Percentiles rank a stretch among this genome's conserved stretches.
phyloP scores from a whole-genome alignment of 2,329 filamentous ascomycete species.

The Venturia aucupariae region DNA sequence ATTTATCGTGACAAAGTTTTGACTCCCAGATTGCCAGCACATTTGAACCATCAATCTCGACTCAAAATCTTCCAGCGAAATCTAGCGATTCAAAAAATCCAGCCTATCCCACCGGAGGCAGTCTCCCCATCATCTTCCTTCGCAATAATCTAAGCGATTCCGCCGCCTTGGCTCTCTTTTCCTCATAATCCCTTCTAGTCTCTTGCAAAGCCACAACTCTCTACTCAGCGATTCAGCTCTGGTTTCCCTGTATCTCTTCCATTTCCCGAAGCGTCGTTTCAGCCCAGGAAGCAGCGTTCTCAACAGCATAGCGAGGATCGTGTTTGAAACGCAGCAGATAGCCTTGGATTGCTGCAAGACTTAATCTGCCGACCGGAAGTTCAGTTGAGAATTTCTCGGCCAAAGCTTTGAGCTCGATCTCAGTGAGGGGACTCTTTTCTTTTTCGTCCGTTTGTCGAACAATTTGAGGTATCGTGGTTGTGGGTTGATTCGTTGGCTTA shows the following conservation, averaged over 20 bases:
- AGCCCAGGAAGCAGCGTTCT: not conserved
- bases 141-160: not conserved
- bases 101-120: not conserved
- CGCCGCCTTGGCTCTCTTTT: not conserved
- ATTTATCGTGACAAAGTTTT: too few species aligned
- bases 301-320: conserved; percentile 8
- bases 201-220: not conserved
- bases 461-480: not conserved
- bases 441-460: not conserved
- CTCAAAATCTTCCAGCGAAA: not conserved
- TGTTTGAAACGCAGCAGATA: conserved; percentile 11
- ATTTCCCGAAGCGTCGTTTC: conserved; percentile 2
- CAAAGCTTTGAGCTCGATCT: conserved; percentile 18
- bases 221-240: not conserved
- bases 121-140: too few species aligned
- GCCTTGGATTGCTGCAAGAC: conserved; percentile 23
- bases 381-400: conserved; percentile 22
- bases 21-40: not conserved
- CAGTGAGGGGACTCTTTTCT: not conserved
- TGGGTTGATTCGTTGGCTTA: not conserved
- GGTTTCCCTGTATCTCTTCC: not conserved
- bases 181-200: not conserved
- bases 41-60: not conserved
- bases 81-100: not conserved
- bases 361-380: conserved; percentile 23